These are phyloP conservation scores for Hypoxylon sp. DNA, from an alignment of 2,329 filamentous ascomycete genomes.

Conservation along the genomic window DNA sequence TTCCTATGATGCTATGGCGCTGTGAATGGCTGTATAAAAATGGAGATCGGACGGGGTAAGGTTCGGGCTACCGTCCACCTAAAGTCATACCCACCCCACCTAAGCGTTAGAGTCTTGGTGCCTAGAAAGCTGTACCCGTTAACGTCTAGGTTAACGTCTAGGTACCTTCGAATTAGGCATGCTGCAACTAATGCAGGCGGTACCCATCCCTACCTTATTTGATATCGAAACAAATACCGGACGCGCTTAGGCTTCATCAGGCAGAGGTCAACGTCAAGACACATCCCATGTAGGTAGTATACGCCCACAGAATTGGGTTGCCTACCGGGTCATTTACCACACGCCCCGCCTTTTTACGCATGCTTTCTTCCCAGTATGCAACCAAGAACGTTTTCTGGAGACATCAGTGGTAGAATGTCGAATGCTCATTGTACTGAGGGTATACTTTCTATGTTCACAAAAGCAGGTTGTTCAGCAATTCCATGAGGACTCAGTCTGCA, in stretches of 20 bases:
- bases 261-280: slow-evolving; percentile 8
- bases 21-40: slow-evolving; percentile 24
- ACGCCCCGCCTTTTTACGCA: slow-evolving; percentile 3
- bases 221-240: neutral
- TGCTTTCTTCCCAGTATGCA: slow-evolving; percentile 4
- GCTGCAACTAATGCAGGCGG: neutral
- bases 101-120: slow-evolving; percentile 11
- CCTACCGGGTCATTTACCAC: slow-evolving; percentile 28
- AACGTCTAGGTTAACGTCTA: slow-evolving; percentile 12
- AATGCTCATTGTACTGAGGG: neutral
- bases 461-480: slow-evolving; percentile 3
- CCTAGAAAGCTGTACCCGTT: slow-evolving; percentile 11
- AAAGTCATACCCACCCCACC: slow-evolving; percentile 28
- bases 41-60: slow-evolving; percentile 30
- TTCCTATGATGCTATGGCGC: slow-evolving; percentile 41
- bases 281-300: neutral
- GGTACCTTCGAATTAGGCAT: slow-evolving; percentile 15
- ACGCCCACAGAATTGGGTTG: slow-evolving; percentile 2
- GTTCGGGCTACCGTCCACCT: slow-evolving; percentile 20
- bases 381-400: slow-evolving; percentile 6
- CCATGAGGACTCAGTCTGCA: slow-evolving; percentile 6
- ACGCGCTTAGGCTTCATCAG: slow-evolving; percentile 2
- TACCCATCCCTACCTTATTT: slow-evolving; percentile 4
- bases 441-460: slow-evolving; percentile 7
- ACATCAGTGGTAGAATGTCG: slow-evolving; percentile 7